Base-by-base conservation (phyloP, 768 basidiomycete genomes). In the Pleurotus tuoliensis region DNA sequence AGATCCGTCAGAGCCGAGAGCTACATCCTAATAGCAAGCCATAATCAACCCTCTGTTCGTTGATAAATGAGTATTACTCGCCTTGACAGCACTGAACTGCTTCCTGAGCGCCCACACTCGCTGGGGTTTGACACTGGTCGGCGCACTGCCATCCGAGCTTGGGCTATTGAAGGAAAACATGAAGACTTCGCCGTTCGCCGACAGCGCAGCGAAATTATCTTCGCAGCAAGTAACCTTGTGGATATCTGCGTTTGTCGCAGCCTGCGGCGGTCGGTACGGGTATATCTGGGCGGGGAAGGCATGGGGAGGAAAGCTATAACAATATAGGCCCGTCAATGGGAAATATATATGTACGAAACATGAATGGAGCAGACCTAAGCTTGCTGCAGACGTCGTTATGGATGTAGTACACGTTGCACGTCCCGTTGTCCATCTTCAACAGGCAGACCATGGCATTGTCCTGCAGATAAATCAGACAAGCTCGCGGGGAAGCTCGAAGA, bases 81-180 rank as follows among this genome's bases (percentile, higher is more conserved):
- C 89, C 66, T 79, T 84, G 34, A 93, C 92, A 12, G 90, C 86
- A 58, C 90, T 92, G 64, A 91, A 92, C 60, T 90, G 86, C 68
- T 90, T 92, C 59, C 90, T 76, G 50, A 96, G 72, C 0, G 92
- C 89, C 96, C 95, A 98, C 5, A 92, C 85, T 22, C 92, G 83
- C 67, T 95, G 92, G 0, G 96, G 94, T 62, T 88, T 89, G 56
- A 90, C 81, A 15, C 71, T 73, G 59, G 68, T 55, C 50, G 62
- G 60, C 38, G 70, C 73, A 46, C 69, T 68, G 58, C 47, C 63
- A 22, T 8, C 67, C 61, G 3, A 68, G 66, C 27, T 68, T 63
- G 0, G 76, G 75, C 27, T 0, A 82, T 69, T 3, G 78, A 73
- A 41, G 4, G 51, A 53, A 65, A 95, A 97, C 0, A 87, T 90